Conservation (phyloP, 2,329 filamentous ascomycete genomes). For the Colletotrichum cereale region DNA sequence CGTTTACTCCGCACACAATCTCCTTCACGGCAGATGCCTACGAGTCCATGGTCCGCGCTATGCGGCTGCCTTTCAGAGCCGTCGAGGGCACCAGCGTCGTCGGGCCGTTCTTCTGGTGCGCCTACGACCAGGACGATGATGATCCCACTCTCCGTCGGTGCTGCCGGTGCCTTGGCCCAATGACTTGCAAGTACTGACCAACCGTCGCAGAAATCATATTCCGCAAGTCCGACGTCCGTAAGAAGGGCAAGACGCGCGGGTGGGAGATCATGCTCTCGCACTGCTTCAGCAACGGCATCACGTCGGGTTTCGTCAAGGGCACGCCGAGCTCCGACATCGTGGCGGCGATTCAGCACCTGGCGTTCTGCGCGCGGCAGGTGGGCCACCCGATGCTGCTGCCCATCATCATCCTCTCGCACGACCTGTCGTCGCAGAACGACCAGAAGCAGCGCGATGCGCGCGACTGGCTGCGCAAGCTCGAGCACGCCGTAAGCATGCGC, state of each 20-base stretch:
- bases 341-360: slow-evolving; percentile 62
- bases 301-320: slow-evolving; percentile 72
- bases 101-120: slow-evolving; percentile 73
- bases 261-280: slow-evolving; percentile 75
- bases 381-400: slow-evolving; percentile 71
- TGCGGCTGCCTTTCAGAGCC: slow-evolving; percentile 67
- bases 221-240: slow-evolving; percentile 75
- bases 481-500: slow-evolving; percentile 72
- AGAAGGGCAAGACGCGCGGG: slow-evolving; percentile 72
- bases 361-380: slow-evolving; percentile 61
- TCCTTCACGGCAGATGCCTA: slow-evolving; percentile 65
- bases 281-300: slow-evolving; percentile 66
- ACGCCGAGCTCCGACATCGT: slow-evolving; percentile 68
- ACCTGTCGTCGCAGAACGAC: slow-evolving; percentile 68
- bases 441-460: slow-evolving; percentile 73
- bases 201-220: slow-evolving; percentile 66
- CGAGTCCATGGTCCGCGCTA: slow-evolving; percentile 65
- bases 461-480: slow-evolving; percentile 71
- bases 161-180: not conserved
- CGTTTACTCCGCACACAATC: slow-evolving; percentile 68
- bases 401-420: slow-evolving; percentile 69
- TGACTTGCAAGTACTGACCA: slow-evolving; percentile 19
- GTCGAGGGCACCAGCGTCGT: slow-evolving; percentile 71
- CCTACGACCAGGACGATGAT: slow-evolving; percentile 67
- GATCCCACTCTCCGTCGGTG: slow-evolving; percentile 68